Conservation (phyloP, 169 alveolate genomes). For the Plasmodium vivax region DNA sequence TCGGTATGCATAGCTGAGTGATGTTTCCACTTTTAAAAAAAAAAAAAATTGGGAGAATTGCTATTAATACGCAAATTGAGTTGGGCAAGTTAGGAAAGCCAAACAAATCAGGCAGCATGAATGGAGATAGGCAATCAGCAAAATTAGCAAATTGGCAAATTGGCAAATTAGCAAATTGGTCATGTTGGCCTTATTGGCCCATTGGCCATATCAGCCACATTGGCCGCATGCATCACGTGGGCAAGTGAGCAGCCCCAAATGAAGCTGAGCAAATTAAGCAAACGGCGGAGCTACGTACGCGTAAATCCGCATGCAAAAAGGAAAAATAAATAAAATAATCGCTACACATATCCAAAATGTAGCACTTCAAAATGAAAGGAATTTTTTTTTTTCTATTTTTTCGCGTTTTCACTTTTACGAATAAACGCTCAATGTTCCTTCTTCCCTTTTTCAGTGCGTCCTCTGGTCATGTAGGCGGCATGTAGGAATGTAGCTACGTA, state of each 20-base stretch:
- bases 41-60: background rate
- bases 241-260: background rate
- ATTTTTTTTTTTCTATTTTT: background rate
- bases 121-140: background rate
- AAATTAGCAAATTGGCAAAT: too few species aligned
- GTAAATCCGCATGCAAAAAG: background rate
- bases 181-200: too few species aligned
- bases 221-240: background rate
- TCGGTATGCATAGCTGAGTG: background rate
- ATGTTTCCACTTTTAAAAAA: background rate
- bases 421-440: background rate
- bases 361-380: background rate
- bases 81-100: background rate
- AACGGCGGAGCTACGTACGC: background rate
- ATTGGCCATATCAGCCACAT: background rate
- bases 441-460: background rate
- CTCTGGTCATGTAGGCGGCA: background rate
- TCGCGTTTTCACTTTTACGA: background rate
- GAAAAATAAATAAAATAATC: background rate
- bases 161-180: too few species aligned
- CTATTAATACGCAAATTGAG: background rate
- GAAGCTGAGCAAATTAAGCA: background rate
- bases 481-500: background rate
- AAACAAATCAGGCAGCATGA: background rate
- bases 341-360: background rate